A percentile compares a stretch with the other conserved stretches of the same genome.
phyloP scores from a whole-genome alignment of 805 yeast species.

The Spathaspora girioi region DNA sequence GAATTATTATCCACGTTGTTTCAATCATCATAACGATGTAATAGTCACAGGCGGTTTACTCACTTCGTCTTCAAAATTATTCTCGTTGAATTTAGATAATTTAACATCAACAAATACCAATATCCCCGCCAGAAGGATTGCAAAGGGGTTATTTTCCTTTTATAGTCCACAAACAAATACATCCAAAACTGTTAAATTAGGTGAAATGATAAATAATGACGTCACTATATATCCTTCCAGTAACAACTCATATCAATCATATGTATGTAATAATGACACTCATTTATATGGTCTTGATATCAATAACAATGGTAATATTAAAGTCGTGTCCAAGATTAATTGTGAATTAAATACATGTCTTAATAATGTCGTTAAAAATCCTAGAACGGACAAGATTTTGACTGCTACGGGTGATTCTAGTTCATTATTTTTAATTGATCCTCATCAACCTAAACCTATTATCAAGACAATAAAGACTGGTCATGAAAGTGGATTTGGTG shows the following conservation, averaged over 20 bases:
- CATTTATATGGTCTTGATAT: conserved; percentile 64
- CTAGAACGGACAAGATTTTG: conserved; percentile 26
- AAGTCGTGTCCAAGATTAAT: conserved; percentile 40
- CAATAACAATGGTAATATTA: conserved; percentile 39
- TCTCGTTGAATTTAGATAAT: conserved; percentile 20
- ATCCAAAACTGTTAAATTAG: conserved; percentile 54
- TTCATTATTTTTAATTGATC: conserved; percentile 55
- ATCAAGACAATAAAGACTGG: conserved; percentile 46
- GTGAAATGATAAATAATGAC: conserved; percentile 80
- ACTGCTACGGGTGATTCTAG: conserved; percentile 76
- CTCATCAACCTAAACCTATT: conserved; percentile 26
- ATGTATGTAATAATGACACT: conserved; percentile 82
- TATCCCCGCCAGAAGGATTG: conserved; percentile 20
- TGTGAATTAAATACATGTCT: conserved; percentile 59
- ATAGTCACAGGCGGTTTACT: conserved; percentile 47
- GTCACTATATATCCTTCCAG: conserved; percentile 50
- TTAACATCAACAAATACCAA: conserved; percentile 12
- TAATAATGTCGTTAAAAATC: conserved; percentile 70
- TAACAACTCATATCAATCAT: conserved; percentile 44
- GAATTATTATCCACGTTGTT: conserved; percentile 69
- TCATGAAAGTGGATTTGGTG: conserved; percentile 81
- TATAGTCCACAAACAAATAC: conserved; percentile 48
- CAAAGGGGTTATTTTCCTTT: conserved; percentile 65
- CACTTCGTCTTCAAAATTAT: conserved; percentile 34
- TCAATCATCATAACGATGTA: conserved; percentile 52